Base-by-base conservation (phyloP, 306 rosid species). In the Prinsepia uniflora region DNA sequence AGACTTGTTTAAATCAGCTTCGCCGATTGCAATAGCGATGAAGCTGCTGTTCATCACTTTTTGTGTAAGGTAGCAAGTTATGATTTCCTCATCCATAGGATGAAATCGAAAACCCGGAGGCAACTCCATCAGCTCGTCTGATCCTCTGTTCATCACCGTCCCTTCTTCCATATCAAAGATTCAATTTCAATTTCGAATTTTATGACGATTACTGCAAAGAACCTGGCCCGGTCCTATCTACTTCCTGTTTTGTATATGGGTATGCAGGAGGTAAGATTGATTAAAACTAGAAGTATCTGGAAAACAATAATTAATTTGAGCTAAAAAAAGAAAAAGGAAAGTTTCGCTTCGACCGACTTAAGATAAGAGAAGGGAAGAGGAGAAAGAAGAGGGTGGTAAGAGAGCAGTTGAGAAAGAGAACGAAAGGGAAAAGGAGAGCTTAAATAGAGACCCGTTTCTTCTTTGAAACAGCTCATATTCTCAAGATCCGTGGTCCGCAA, bases 61-160 rank as follows among this genome's bases (percentile, higher is more conserved):
- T 67, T 83, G 81, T 0, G 82, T 82, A 0, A 94, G 92, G 77
- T 94, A 94, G 68, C 0, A 43, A 50, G 85, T 78, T 3, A 94
- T 84, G 79, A 94, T 84, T 77, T 94, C 99, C 18, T 87, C 97
- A 61, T 94, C 99, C 0, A 97, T 91, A 6, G 99, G 97, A 62
- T 94, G 99, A 75, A 94, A 94, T 68, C 99, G 84, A 79, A 91
- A 94, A 0, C 99, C 99, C 0, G 99, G 97, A 15, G 99, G 99
- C 80, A 94, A 84, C 77, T 84, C 87, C 48, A 84, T 78, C 48
- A 81, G 77, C 39, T 82, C 74, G 6, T 67, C 41, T 12, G 59
- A 86, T 4, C 78, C 81, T 67, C 80, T 81, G 81, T 84, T 87
- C 72, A 79, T 78, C 19, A 88, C 87, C 11, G 83, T 42, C 8